These are phyloP conservation scores for Antrodiella citrinella DNA, from an alignment of 768 basidiomycete genomes.

Conservation along the genomic window DNA sequence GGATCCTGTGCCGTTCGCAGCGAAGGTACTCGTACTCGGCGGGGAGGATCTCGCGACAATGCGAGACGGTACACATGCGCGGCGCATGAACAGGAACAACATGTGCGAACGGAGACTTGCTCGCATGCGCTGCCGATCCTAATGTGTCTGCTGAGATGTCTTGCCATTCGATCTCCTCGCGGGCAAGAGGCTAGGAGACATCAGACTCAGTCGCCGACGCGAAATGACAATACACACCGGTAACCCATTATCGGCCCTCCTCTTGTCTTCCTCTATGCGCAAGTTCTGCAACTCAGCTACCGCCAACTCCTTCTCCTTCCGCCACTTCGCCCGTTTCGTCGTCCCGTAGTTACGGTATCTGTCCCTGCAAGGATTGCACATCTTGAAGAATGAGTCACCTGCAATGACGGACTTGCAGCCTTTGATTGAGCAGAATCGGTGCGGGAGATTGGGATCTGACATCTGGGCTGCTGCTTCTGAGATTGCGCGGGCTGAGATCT, in stretches of 20 bases:
- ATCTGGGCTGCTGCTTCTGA: slow-evolving; percentile 12
- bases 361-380: slow-evolving; percentile 31
- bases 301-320: slow-evolving; percentile 34
- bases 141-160: neutral
- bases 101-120: too few relatives aligned
- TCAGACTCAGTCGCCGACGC: slow-evolving; percentile 1
- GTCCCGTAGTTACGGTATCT: slow-evolving; percentile 45
- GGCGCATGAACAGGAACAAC: slow-evolving; percentile 10
- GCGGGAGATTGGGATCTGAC: slow-evolving; percentile 13
- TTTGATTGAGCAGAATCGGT: slow-evolving; percentile 44
- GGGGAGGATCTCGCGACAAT: slow-evolving; percentile 44
- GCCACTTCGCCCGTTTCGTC: slow-evolving; percentile 50
- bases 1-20: slow-evolving; percentile 49
- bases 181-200: slow-evolving; percentile 25
- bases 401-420: slow-evolving; percentile 42
- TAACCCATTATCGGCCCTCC: slow-evolving; percentile 27
- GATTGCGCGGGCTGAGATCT: slow-evolving; percentile 10
- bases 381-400: slow-evolving; percentile 24
- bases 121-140: neutral
- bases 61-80: slow-evolving; percentile 51
- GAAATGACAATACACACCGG: slow-evolving; percentile 22
- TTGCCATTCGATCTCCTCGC: slow-evolving; percentile 16
- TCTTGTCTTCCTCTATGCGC: slow-evolving; percentile 31
- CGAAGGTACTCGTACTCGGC: slow-evolving; percentile 41
- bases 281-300: slow-evolving; percentile 32